These are phyloP conservation scores for Globisporangium cederbergense DNA, from an alignment of 352 stramenopile species.

Conservation along the genomic window DNA sequence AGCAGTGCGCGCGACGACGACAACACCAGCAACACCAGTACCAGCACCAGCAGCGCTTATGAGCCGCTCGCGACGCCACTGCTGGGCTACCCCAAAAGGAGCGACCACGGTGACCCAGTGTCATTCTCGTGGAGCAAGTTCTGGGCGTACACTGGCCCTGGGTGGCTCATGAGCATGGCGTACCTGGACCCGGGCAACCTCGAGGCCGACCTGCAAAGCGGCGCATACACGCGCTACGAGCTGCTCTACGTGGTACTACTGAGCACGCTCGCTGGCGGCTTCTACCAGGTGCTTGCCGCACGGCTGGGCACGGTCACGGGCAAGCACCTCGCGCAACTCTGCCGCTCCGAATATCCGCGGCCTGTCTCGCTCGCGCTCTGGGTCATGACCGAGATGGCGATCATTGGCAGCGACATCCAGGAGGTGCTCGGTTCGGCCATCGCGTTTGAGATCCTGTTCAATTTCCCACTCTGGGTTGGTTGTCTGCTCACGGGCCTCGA, in stretches of 20 bases:
- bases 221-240: conserved; percentile 86
- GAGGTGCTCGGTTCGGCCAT: conserved; percentile 92
- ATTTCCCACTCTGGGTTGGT: conserved; percentile 87
- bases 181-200: conserved; percentile 96
- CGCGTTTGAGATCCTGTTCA: conserved; percentile 88
- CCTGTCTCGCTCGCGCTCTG: conserved; percentile 74
- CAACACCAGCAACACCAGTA: too few relatives aligned
- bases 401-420: conserved; percentile 88
- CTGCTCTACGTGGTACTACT: conserved; percentile 88
- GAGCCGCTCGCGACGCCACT: conserved; percentile 5
- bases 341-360: conserved; percentile 71
- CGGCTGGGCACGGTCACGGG: conserved; percentile 91
- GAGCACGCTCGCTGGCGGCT: conserved; percentile 76
- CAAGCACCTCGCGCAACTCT: conserved; percentile 90
- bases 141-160: conserved; percentile 80
- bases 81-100: neutral
- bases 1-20: neutral
- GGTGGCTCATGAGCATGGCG: conserved; percentile 93
- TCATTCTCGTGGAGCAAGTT: conserved; percentile 55
- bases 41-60: neutral
- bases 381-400: conserved; percentile 93
- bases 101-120: too few relatives aligned
- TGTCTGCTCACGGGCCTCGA: conserved; percentile 85
- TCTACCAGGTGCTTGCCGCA: conserved; percentile 91
- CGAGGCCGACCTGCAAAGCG: conserved; percentile 93